Percentiles rank a stretch among this genome's conserved stretches.
Conservation (phyloP, 202 grass and related monocot genomes). For the Brachypodium distachyon region DNA sequence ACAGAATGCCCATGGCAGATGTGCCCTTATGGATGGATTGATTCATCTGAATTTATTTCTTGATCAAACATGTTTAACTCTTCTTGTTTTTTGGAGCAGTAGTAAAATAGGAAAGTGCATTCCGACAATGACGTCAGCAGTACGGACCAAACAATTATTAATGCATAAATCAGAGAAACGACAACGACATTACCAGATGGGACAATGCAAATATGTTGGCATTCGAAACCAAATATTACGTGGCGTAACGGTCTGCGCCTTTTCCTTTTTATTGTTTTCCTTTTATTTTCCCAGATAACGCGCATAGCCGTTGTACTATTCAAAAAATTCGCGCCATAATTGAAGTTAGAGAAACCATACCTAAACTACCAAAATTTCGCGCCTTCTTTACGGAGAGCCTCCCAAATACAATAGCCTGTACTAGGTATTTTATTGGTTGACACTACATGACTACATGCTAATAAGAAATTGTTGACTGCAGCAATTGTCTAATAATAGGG, state of each 20-base stretch:
- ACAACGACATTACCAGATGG: not conserved
- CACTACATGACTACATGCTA: conserved; percentile 13
- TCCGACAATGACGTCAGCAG: not conserved
- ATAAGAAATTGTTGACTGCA: not conserved
- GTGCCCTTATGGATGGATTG: not conserved
- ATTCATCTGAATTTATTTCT: not conserved
- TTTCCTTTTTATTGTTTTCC: not conserved
- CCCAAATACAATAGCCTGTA: not conserved
- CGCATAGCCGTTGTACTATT: not conserved
- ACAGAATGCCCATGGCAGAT: not conserved
- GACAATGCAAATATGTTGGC: not conserved
- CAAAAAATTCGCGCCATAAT: not conserved
- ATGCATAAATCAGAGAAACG: not conserved
- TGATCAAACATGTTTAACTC: not conserved
- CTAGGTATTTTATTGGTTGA: not conserved
- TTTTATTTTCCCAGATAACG: not conserved
- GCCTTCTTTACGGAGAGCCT: not conserved
- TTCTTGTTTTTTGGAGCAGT: not conserved
- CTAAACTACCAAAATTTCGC: not conserved
- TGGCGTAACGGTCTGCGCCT: not conserved
- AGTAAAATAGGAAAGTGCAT: not conserved
- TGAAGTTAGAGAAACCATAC: not conserved
- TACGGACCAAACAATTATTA: not conserved
- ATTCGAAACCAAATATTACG: not conserved
- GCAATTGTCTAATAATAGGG: not conserved